Evolutionary conservation across 106 monocot genomes (phyloP), one percentile per base, ranked within the genome.

Genomic region (Acorus calamus): DNA sequence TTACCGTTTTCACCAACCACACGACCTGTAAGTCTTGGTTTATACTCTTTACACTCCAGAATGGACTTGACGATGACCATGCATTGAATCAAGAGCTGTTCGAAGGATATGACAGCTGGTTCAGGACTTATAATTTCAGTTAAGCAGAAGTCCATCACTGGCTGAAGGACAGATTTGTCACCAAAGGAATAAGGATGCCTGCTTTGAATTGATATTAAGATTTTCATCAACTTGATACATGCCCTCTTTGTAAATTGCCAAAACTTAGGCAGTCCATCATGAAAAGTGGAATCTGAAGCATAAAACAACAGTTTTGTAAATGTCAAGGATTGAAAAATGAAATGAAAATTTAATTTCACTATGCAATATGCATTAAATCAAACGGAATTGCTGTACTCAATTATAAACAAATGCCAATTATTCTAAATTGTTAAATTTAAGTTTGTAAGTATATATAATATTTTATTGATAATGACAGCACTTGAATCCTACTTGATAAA

Each of bases 21-120:
- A 55, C 70, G 87, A 44, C 96, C 96, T 60, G 80, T 96, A 47
- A 83, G 63, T 11, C 67, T 79, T 46, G 50, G 82, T 63, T 81
- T 87, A 69, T 96, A 96, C 59, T 91, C 96, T 78, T 87, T 96
- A 78, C 91, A 96, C 55, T 96, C 91, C 63, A 96, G 60, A 14
- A 79, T 55, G 44, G 91, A 76, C 69, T 96, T 96, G 28, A 96
- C 77, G 62, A 91, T 62, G 43, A 96, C 74, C 96, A 96, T 96
- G 80, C 90, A 91, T 67, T 87, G 90, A 76, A 96, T 91, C 66
- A 91, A 59, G 70, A 85, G 79, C 60, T 79, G 67, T 61, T 96
- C 87, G 79, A 87, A 85, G 48, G 76, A 73, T 63, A 65, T 28
- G 4, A 79, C 64, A 52, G 59, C 63, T 51, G 71, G 78, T 60